Conservation (phyloP, 1,284 basidiomycete genomes). For the Moniliella sp. region DNA sequence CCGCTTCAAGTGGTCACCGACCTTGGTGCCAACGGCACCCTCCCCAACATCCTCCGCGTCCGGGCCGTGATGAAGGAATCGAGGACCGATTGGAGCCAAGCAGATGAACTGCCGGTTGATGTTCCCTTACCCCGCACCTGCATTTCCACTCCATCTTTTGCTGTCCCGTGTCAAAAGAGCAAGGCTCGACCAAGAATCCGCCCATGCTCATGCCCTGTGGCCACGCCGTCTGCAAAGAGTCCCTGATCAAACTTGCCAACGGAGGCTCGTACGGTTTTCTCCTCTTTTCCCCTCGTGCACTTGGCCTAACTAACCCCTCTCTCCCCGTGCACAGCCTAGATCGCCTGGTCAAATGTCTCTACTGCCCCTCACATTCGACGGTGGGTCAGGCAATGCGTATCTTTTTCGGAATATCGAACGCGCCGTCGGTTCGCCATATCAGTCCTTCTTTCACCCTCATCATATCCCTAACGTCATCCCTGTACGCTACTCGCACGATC, state of each 20-base stretch:
- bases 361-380: slow-evolving; percentile 23
- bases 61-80: slow-evolving; percentile 72
- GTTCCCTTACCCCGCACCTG: slow-evolving; percentile 50
- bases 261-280: slow-evolving; percentile 50
- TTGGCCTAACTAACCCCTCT: background rate
- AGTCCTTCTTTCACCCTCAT: too few relatives aligned
- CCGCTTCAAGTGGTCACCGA: slow-evolving; percentile 67
- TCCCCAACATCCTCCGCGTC: slow-evolving; percentile 74
- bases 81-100: slow-evolving; percentile 71
- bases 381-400: slow-evolving; percentile 15
- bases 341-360: slow-evolving; percentile 24
- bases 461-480: too few relatives aligned
- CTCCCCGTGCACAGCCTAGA: background rate
- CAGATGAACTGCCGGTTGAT: slow-evolving; percentile 76
- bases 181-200: slow-evolving; percentile 72
- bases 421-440: too few relatives aligned
- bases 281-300: too few relatives aligned
- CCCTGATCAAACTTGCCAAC: slow-evolving; percentile 39
- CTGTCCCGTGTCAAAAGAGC: slow-evolving; percentile 92
- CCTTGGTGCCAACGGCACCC: slow-evolving; percentile 66
- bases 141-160: slow-evolving; percentile 88
- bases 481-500: too few relatives aligned
- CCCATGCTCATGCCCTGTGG: slow-evolving; percentile 94
- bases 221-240: slow-evolving; percentile 39
- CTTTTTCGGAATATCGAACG: slow-evolving; percentile 25